Base-by-base conservation (phyloP, 768 basidiomycete genomes). In the Lentinula detonsa region DNA sequence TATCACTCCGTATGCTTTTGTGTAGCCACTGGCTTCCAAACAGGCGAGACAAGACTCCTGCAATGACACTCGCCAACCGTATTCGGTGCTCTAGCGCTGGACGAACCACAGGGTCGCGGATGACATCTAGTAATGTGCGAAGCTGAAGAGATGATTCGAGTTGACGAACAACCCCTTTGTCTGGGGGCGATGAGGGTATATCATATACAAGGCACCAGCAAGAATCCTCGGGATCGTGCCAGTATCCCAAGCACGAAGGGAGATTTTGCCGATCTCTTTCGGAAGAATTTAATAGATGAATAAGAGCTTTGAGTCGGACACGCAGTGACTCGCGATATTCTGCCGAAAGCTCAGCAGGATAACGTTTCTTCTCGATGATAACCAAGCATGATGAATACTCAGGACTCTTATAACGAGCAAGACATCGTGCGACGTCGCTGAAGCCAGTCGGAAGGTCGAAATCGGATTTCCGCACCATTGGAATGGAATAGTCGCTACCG, bases 21-120 rank as follows among this genome's bases (percentile, higher is more conserved):
- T 62, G 62, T 9, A 62, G 51, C 57, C 62, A 62, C 28, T 62
- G 50, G 33, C 57, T 58, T 28, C 62, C 62, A 34, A 53, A 62
- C 35, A 62, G 43, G 7, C 62, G 56, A 13, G 62, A 58, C 13
- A 62, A 59, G 3, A 59, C 49, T 39, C 56, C 18, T 6, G 62
- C 49, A 33, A 62, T 55, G 18, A 4, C 31, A 21, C 33, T 53
- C n/a, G 62, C 56, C 9, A 62, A 31, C 2, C 6, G 23, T 21
- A 59, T 11, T 21, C 62, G 62, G 16, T 57, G 55, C 21, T 62
- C 62, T 16, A 62, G 57, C 3, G 62, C 42, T 28, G 62, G 62
- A 3, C 57, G 62, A 21, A 62, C 50, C 13, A 5, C n/a, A 15
- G 54, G 37, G 28, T 39, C 28, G 13, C 37, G 33, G 18, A 56